A percentile compares a stretch with the other conserved stretches of the same genome.
Evolutionary conservation across 805 yeast genomes (phyloP).

Genomic region (Saccharomycopsis olivae): DNA sequence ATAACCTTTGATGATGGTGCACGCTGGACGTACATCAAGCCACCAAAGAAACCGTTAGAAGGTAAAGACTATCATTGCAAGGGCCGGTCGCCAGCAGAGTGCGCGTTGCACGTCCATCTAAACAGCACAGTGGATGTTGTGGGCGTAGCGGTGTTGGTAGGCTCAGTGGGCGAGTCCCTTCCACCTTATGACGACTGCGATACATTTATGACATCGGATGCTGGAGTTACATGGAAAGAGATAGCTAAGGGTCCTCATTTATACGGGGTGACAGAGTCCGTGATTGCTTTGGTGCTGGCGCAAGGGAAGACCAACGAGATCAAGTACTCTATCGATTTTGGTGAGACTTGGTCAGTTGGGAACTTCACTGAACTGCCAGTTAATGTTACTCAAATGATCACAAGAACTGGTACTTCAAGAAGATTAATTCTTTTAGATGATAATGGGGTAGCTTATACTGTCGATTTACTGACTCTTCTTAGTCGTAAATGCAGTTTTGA

Average conservation of each 20-base stretch:
- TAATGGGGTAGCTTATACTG: too few species aligned
- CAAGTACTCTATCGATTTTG: slow-evolving; percentile 75
- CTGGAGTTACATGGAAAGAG: slow-evolving; percentile 82
- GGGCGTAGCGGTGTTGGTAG: slow-evolving; percentile 82
- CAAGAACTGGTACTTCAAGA: slow-evolving; percentile 58
- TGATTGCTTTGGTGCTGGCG: too few species aligned
- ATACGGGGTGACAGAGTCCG: too few species aligned
- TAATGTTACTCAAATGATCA: too few species aligned
- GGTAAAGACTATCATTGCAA: slow-evolving; percentile 48
- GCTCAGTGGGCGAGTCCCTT: slow-evolving; percentile 69
- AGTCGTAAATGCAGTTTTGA: slow-evolving; percentile 7
- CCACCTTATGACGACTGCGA: slow-evolving; percentile 38
- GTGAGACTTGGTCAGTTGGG: slow-evolving; percentile 77
- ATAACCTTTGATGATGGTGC: slow-evolving; percentile 89
- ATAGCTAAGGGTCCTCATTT: slow-evolving; percentile 61
- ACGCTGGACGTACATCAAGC: slow-evolving; percentile 59
- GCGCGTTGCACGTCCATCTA: slow-evolving; percentile 81
- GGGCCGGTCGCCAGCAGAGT: slow-evolving; percentile 41
- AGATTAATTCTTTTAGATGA: too few species aligned
- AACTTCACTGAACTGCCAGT: too few species aligned
- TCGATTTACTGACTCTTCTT: too few species aligned
- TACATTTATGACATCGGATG: slow-evolving; percentile 75
- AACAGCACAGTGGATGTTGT: slow-evolving; percentile 78
- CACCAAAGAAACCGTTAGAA: slow-evolving; percentile 55
- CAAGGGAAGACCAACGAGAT: too few species aligned